Evolutionary conservation across 2,329 filamentous ascomycete species (phyloP).

Genomic region (Tolypocladium endophyticum): DNA sequence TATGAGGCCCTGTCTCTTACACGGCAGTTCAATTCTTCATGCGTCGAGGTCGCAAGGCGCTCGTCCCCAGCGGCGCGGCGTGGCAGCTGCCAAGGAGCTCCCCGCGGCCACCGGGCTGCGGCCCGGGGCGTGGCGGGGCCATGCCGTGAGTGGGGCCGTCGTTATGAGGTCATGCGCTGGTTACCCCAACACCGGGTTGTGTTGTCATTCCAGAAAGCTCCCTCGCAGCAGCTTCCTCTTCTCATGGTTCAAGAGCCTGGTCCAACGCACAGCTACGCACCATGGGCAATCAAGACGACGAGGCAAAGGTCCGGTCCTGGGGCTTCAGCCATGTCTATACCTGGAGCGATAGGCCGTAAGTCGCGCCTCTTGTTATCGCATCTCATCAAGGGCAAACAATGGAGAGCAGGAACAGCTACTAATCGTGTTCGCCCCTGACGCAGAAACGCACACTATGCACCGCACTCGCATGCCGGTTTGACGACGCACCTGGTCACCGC

Average conservation of each 20-base stretch:
- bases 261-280: not conserved
- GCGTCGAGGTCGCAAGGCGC: too few species aligned
- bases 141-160: not conserved
- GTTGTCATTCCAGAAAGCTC: not conserved
- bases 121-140: not conserved
- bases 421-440: not conserved
- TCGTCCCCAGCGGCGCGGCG: not conserved
- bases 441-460: constrained; percentile 58
- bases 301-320: constrained; percentile 56
- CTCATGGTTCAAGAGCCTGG: not conserved
- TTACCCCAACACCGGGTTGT: not conserved
- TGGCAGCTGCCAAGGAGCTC: not conserved
- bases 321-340: constrained; percentile 61
- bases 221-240: not conserved
- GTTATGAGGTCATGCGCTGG: not conserved
- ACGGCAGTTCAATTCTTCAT: not conserved
- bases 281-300: constrained; percentile 23
- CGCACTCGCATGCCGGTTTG: constrained; percentile 52
- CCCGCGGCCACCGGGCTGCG: not conserved
- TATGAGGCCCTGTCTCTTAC: not conserved
- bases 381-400: not conserved
- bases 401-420: not conserved
- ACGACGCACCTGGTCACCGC: constrained; percentile 61
- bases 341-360: constrained; percentile 61
- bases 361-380: constrained; percentile 6